phyloP scores from a whole-genome alignment of 176 grass and related monocot species.

The Aegilops tauschii region DNA sequence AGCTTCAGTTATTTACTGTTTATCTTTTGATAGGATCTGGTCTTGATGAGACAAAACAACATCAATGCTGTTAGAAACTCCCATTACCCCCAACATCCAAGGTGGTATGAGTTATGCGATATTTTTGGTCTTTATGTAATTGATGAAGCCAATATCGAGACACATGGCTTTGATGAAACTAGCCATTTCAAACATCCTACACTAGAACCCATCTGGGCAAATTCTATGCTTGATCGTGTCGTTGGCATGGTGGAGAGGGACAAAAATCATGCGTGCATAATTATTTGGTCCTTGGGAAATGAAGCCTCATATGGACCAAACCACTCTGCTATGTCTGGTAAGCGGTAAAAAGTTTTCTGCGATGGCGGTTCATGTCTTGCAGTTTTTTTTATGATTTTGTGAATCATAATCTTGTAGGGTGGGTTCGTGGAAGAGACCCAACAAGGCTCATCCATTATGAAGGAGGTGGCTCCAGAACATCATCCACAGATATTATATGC shows the following conservation, averaged over 20 bases:
- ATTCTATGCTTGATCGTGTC: constrained; percentile 87
- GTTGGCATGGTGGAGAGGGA: constrained; percentile 95
- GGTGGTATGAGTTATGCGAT: constrained; percentile 95
- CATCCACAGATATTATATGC: constrained; percentile 92
- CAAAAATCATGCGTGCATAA: constrained; percentile 95
- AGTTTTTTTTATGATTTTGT: constrained; percentile 19
- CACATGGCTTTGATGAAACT: constrained; percentile 83
- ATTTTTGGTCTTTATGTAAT: constrained; percentile 93
- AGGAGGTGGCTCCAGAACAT: constrained; percentile 88
- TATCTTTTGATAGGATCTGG: constrained; percentile 63
- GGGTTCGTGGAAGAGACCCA: constrained; percentile 78
- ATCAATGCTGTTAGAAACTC: constrained; percentile 97
- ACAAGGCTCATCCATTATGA: constrained; percentile 90
- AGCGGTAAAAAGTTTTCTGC: constrained; percentile 37
- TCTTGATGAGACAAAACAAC: constrained; percentile 97
- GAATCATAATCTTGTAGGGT: constrained; percentile 54
- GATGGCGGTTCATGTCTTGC: neutral
- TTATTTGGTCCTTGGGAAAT: constrained; percentile 94
- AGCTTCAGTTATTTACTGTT: constrained; percentile 17
- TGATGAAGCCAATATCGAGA: constrained; percentile 97
- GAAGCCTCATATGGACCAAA: constrained; percentile 88
- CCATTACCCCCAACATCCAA: constrained; percentile 94
- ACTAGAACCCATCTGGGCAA: constrained; percentile 72
- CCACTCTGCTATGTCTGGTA: constrained; percentile 94
- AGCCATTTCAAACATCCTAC: constrained; percentile 89